These are phyloP conservation scores for Eucalyptus lansdowneana DNA, from an alignment of 345 rosid genomes.

Conservation along the genomic window DNA sequence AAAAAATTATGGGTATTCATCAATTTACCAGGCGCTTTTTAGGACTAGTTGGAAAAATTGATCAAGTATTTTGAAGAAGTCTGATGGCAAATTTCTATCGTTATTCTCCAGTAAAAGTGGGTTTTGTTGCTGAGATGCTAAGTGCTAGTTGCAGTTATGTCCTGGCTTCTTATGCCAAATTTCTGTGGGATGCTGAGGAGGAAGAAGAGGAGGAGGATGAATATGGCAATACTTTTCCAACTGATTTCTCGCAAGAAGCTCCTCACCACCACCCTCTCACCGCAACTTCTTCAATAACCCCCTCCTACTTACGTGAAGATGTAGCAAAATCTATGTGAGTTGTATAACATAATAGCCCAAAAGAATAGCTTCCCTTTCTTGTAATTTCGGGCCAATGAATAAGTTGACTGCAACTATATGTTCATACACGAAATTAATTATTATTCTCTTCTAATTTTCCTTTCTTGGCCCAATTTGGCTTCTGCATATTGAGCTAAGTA, in stretches of 20 bases:
- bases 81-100: neutral
- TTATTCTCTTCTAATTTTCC: neutral
- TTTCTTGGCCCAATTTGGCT: neutral
- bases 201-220: slow-evolving; percentile 17
- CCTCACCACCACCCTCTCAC: slow-evolving; percentile 5
- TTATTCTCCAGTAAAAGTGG: neutral
- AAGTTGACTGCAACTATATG: neutral
- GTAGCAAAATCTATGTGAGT: neutral
- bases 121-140: neutral
- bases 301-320: neutral
- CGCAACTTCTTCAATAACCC: slow-evolving; percentile 6
- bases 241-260: slow-evolving; percentile 8
- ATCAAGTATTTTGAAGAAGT: neutral
- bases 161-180: slow-evolving; percentile 62
- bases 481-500: neutral
- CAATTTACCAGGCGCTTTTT: neutral
- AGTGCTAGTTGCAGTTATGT: slow-evolving; percentile 28
- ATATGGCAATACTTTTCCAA: neutral
- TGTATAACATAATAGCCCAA: neutral
- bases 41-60: neutral
- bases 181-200: slow-evolving; percentile 63
- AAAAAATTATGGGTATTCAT: neutral
- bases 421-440: neutral
- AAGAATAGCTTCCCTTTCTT: neutral
- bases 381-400: neutral